Evolutionary conservation across 257 asterid species (phyloP), one percentile per base, ranked within the genome.

Genomic region (Ehretia macrophylla): DNA sequence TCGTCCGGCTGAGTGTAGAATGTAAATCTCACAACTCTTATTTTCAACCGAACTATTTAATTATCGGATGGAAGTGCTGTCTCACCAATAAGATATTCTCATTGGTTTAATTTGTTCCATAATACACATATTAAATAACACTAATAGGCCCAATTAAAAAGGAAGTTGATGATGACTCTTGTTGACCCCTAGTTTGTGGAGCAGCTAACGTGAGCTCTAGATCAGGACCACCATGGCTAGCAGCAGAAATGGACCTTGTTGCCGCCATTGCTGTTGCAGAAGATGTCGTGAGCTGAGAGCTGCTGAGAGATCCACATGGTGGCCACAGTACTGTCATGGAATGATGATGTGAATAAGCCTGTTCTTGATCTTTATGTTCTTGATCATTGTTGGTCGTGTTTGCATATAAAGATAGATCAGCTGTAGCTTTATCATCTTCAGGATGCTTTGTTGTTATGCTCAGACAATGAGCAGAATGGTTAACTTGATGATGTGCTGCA

Each of bases 121-220:
- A 14, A 10, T 46, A 27, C 17, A 14, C 32, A 51, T 58, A 59
- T 79, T 66, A 72, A 58, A 63, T 68, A 35, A 74, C 82, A 60
- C 69, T 72, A 69, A 77, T 72, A 8, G 75, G 77, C 47, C 75
- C 84, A 58, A 62, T 66, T 27, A 74, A 56, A 11, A 66, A 63
- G 55, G 81, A 72, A 49, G 77, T 54, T 17, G 77, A 57, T 8
- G 84, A 53, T 5, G 72, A 49, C 45, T 68, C 46, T 8, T 39
- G 55, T 58, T 72, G 60, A 63, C 20, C 64, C 60, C 38, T 27
- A 16, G 59, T 56, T 66, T 20, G 67, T 53, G 87, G 87, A 60
- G 67, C 81, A 32, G 79, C 76, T 42, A 85, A 76, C 14, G 81
- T 74, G 54, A 85, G 79, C 72, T 80, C 87, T 73, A 85, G 69